phyloP scores from a whole-genome alignment of 2,329 filamentous ascomycete species.

The Sclerotinia borealis region DNA sequence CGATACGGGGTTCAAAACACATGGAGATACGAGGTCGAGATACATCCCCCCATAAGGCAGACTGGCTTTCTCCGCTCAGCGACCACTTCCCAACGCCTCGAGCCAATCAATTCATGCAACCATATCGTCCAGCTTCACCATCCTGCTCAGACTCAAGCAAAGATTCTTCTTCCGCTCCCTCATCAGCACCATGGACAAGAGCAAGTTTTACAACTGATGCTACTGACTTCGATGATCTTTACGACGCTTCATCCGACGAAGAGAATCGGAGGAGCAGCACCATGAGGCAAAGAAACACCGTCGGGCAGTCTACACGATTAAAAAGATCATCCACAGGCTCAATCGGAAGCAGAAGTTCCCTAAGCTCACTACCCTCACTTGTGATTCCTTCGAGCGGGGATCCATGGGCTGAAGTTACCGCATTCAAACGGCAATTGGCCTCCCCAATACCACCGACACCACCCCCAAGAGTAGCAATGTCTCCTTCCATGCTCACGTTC shows the following conservation, averaged over 20 bases:
- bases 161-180: constrained; percentile 45
- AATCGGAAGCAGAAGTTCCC: constrained; percentile 25
- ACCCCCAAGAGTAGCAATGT: constrained; percentile 65
- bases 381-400: constrained; percentile 42
- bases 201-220: constrained; percentile 56
- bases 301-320: constrained; percentile 23
- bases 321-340: constrained; percentile 28
- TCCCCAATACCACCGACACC: constrained; percentile 60
- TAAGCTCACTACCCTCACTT: constrained; percentile 41
- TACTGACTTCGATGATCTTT: constrained; percentile 79
- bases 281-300: constrained; percentile 18
- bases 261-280: constrained; percentile 48
- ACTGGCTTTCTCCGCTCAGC: constrained; percentile 39
- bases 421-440: constrained; percentile 40
- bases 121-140: constrained; percentile 49
- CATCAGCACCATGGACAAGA: constrained; percentile 56
- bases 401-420: constrained; percentile 41
- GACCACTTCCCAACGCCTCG: constrained; percentile 67
- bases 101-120: constrained; percentile 58
- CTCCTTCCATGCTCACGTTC: constrained; percentile 66
- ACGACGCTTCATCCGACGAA: constrained; percentile 72
- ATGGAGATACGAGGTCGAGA: constrained; percentile 32
- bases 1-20: constrained; percentile 26
- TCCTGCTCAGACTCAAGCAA: constrained; percentile 51
- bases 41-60: constrained; percentile 34